Percentiles rank a stretch among this genome's conserved stretches.
phyloP scores from a whole-genome alignment of 148 eudicot genomes.

The Bassia scoparia region DNA sequence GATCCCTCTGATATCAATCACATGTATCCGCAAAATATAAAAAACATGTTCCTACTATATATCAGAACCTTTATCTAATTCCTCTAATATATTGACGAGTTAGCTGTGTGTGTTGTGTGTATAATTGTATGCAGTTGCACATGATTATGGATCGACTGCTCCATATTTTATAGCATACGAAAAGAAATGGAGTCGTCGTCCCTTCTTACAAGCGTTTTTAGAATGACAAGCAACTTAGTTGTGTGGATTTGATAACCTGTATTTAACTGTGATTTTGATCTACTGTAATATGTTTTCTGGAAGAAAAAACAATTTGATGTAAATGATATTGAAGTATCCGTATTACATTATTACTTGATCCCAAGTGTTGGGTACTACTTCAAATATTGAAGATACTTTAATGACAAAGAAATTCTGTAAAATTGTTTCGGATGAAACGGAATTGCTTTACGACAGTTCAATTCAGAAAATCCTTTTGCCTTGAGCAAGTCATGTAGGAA shows the following conservation, averaged over 20 bases:
- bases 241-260: background rate
- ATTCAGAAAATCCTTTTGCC: no score
- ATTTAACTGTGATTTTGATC: no score
- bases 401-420: no score
- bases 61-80: conserved; percentile 10
- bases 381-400: no score
- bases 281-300: no score
- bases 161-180: background rate
- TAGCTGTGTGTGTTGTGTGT: conserved; percentile 12
- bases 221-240: background rate
- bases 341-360: no score
- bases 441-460: no score
- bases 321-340: no score
- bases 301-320: no score
- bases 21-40: conserved; percentile 10
- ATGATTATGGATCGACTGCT: conserved; percentile 21
- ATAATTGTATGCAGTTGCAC: conserved; percentile 23
- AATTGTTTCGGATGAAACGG: no score
- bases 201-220: conserved; percentile 15
- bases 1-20: conserved; percentile 17
- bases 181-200: conserved; percentile 18
- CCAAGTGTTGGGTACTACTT: no score
- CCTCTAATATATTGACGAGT: conserved; percentile 7
- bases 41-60: background rate
- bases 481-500: no score